A percentile compares a stretch with the other conserved stretches of the same genome.
Evolutionary conservation across 768 basidiomycete species (phyloP).

Genomic region (Candolleomyces eurysporus): DNA sequence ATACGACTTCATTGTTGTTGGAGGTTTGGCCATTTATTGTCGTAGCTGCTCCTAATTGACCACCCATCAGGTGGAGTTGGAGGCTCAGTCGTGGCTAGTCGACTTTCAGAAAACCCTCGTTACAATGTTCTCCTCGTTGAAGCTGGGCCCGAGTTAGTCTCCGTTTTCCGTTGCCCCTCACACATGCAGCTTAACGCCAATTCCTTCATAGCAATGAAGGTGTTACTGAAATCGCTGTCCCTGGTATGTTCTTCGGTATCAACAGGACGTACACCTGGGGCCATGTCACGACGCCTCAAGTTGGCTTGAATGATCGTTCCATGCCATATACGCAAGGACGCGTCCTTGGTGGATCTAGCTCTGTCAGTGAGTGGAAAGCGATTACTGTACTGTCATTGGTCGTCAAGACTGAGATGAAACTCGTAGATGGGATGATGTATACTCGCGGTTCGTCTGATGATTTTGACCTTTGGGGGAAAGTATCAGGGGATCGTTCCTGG

Average conservation of each 20-base stretch:
- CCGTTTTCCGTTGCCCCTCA: neutral
- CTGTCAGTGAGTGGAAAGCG: slow-evolving; percentile 17
- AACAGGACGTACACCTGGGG: slow-evolving; percentile 25
- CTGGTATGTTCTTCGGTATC: slow-evolving; percentile 3
- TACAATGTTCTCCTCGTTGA: slow-evolving; percentile 23
- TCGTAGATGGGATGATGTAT: slow-evolving; percentile 22
- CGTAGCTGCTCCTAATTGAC: neutral
- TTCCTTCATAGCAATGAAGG: slow-evolving; percentile 16
- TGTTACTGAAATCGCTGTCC: slow-evolving; percentile 16
- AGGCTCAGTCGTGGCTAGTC: slow-evolving; percentile 23
- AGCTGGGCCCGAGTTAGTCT: slow-evolving; percentile 21
- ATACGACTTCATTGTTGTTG: neutral
- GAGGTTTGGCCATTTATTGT: neutral
- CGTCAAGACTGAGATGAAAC: neutral
- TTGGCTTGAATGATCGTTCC: slow-evolving; percentile 17
- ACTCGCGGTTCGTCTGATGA: slow-evolving; percentile 23
- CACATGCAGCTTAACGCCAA: no score
- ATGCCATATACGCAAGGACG: slow-evolving; percentile 22
- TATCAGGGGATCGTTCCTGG: slow-evolving; percentile 22
- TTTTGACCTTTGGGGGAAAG: slow-evolving; percentile 17
- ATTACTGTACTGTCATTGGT: neutral
- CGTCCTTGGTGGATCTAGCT: slow-evolving; percentile 25
- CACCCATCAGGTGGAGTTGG: slow-evolving; percentile 17
- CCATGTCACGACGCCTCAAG: slow-evolving; percentile 26
- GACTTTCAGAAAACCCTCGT: slow-evolving; percentile 20